These are phyloP conservation scores for Fusarium oligoseptatum DNA, from an alignment of 2,329 filamentous ascomycete species.

Conservation along the genomic window DNA sequence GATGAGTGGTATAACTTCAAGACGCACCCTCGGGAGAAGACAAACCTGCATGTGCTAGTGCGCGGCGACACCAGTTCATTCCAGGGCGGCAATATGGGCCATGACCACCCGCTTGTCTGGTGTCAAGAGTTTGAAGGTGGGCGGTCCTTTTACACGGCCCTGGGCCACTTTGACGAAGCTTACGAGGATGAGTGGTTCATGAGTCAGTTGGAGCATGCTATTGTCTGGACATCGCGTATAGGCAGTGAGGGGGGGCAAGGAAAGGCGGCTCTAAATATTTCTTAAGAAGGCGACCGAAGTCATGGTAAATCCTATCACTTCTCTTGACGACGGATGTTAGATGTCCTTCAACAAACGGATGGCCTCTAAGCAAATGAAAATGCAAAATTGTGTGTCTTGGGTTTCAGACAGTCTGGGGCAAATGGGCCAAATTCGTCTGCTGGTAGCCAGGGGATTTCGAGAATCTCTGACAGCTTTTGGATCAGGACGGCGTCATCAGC, in stretches of 20 bases:
- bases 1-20: constrained; percentile 33
- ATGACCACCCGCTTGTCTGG: constrained; percentile 16
- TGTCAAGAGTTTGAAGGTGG: constrained; percentile 15
- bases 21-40: not conserved
- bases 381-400: not conserved
- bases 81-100: not conserved
- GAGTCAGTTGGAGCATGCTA: constrained; percentile 7
- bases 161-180: constrained; percentile 30
- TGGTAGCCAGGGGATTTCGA: not conserved
- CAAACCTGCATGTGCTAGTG: not conserved
- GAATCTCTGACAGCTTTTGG: not conserved
- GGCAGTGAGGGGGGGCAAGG: not conserved
- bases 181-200: constrained; percentile 28
- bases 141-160: constrained; percentile 24
- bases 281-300: too few species aligned
- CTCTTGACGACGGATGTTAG: too few species aligned
- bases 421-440: not conserved
- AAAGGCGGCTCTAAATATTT: too few species aligned
- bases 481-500: not conserved
- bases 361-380: not conserved
- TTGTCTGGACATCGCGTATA: constrained; percentile 4
- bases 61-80: not conserved
- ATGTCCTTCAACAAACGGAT: too few species aligned
- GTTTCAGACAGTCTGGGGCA: not conserved
- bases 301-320: too few species aligned